Base-by-base conservation (phyloP, 2,329 filamentous ascomycete genomes). In the Cyphellophora attinorum region DNA sequence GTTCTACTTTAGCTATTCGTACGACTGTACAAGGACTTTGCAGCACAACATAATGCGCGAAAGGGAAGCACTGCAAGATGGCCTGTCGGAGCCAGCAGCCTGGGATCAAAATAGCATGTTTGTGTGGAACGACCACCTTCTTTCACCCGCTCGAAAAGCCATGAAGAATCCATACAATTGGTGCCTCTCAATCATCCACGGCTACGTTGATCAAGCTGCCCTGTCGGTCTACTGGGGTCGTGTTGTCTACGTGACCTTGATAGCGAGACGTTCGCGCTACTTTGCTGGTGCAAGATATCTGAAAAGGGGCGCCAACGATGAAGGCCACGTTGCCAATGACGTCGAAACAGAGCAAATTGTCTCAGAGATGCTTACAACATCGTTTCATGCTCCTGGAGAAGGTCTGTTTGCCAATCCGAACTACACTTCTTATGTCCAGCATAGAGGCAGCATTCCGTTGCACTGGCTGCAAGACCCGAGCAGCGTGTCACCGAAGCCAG, bases 331-430 rank as follows among this genome's bases (percentile, higher is more conserved):
- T 35, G 93, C 91, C 34, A 98, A 98, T 53, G 93, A 98, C 58
- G 91, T 98, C 15, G 93, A 98, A 60, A 96, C 91, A 1, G 91
- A 98, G 59, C 91, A 98, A 56, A 95, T 98, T 40, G 88, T 98
- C 4, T 91, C 88, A 1, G 91, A 98, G 54, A 85, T 86, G 49
- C 67, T 89, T 33, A 95, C 86, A 1, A 98, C 91, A 1, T 95
- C 91, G 0, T 95, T 98, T 49, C 91, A 98, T 61, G 81, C 84
- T 3, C 85, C 91, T 4, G 89, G 86, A 0, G 84, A 83, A 3
- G 76, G 76, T 31, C 71, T 94, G 8, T 95, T 85, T 55, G 79
- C 85, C 4, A 96, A 82, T 51, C 85, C 89, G 1, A 81, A 85
- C 17, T 95, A 89, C 56, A 96, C 91, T 3, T 96, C 91, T 0